Conservation (phyloP, 2,329 filamentous ascomycete genomes). For the Pseudogymnoascus sp. region DNA sequence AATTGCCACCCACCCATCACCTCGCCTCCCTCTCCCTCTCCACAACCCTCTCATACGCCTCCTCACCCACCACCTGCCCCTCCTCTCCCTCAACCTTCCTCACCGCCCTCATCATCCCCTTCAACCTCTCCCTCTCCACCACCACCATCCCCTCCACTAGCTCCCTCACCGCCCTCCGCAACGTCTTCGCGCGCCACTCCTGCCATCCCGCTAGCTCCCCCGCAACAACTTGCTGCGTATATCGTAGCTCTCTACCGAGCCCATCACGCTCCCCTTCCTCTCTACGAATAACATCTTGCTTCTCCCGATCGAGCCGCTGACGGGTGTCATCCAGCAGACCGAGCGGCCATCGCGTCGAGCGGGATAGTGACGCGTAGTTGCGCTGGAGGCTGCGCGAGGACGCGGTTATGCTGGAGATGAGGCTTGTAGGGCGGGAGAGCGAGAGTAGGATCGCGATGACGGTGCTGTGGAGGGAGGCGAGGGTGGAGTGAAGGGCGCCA, state of each 20-base stretch:
- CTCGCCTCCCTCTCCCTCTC: neutral
- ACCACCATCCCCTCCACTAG: slow-evolving; percentile 74
- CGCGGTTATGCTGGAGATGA: slow-evolving; percentile 69
- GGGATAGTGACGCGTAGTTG: slow-evolving; percentile 64
- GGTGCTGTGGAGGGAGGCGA: slow-evolving; percentile 76
- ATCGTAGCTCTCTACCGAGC: slow-evolving; percentile 74
- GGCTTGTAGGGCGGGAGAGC: slow-evolving; percentile 68
- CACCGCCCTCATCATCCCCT: slow-evolving; percentile 72
- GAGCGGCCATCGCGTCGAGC: slow-evolving; percentile 72
- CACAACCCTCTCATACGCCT: neutral
- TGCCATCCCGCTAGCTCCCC: slow-evolving; percentile 91
- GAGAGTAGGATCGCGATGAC: slow-evolving; percentile 74
- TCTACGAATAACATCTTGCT: slow-evolving; percentile 69
- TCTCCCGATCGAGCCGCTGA: slow-evolving; percentile 73
- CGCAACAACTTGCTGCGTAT: slow-evolving; percentile 90
- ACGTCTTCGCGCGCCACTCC: slow-evolving; percentile 74
- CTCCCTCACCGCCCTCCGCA: slow-evolving; percentile 64
- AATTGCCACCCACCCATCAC: neutral
- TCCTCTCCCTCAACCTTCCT: slow-evolving; percentile 32
- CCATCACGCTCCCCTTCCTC: slow-evolving; percentile 63
- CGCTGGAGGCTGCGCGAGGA: slow-evolving; percentile 72
- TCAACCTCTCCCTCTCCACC: slow-evolving; percentile 69
- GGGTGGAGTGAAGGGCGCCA: slow-evolving; percentile 63
- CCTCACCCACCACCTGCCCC: neutral
- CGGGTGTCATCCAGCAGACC: slow-evolving; percentile 81